These are phyloP conservation scores for Saccharomycopsis lassenensis DNA, from an alignment of 805 yeast species.

Conservation along the genomic window DNA sequence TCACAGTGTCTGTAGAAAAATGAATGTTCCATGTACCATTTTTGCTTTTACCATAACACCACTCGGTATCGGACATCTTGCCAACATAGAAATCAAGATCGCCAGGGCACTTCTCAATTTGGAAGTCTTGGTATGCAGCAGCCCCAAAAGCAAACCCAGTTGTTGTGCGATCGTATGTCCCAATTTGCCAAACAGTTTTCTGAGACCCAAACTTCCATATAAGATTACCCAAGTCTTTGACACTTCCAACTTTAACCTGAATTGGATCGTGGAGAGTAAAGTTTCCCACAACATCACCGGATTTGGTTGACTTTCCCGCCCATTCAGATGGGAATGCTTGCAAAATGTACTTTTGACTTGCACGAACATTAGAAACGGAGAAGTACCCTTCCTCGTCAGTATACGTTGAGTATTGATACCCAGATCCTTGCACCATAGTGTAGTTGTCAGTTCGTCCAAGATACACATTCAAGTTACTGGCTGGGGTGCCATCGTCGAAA, in stretches of 20 bases:
- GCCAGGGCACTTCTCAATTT: background rate
- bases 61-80: background rate
- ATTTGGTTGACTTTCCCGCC: no score
- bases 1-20: background rate
- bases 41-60: conserved; percentile 2
- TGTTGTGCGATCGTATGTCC: background rate
- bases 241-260: background rate
- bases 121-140: background rate
- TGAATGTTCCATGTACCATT: background rate
- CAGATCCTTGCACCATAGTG: conserved; percentile 2
- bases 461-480: background rate
- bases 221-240: background rate
- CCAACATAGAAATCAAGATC: conserved; percentile 1
- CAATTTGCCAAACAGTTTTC: conserved; percentile 1
- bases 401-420: background rate
- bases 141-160: background rate
- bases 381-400: conserved; percentile 1
- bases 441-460: background rate
- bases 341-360: no score
- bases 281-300: no score
- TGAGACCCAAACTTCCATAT: no score
- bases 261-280: no score
- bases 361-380: background rate
- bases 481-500: no score
- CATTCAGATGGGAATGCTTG: no score